Conservation (phyloP, 805 yeast species). For the Scheffersomyces stipitis region DNA sequence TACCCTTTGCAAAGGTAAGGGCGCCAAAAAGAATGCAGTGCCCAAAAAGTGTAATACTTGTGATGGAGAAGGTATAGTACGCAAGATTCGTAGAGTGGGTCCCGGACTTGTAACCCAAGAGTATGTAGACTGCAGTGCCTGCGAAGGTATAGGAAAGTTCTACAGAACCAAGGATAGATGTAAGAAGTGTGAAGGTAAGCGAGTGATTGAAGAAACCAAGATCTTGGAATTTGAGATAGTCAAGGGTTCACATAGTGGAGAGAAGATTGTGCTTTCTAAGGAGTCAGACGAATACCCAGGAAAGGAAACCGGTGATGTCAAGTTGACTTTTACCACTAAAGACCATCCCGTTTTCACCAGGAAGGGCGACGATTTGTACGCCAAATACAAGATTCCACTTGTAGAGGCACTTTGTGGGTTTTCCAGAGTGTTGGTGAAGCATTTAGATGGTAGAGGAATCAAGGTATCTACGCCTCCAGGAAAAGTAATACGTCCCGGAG, state of each 20-base stretch:
- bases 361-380: slow-evolving; percentile 62
- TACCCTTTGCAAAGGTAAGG: slow-evolving; percentile 70
- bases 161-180: slow-evolving; percentile 70
- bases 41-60: slow-evolving; percentile 63
- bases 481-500: slow-evolving; percentile 77
- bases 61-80: slow-evolving; percentile 66
- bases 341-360: slow-evolving; percentile 52
- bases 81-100: slow-evolving; percentile 62
- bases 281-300: slow-evolving; percentile 82
- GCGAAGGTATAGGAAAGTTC: slow-evolving; percentile 69
- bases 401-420: slow-evolving; percentile 88
- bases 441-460: slow-evolving; percentile 77
- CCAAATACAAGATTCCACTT: slow-evolving; percentile 60
- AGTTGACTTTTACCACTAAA: slow-evolving; percentile 56
- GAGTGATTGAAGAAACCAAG: slow-evolving; percentile 62
- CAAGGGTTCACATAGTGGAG: slow-evolving; percentile 67
- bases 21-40: slow-evolving; percentile 62
- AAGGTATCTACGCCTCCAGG: slow-evolving; percentile 69
- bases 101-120: slow-evolving; percentile 75
- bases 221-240: slow-evolving; percentile 74
- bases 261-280: slow-evolving; percentile 56
- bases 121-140: slow-evolving; percentile 58
- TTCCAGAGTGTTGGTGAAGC: slow-evolving; percentile 59
- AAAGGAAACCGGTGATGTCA: slow-evolving; percentile 73
- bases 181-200: slow-evolving; percentile 69